Base-by-base conservation (phyloP, 495 filamentous ascomycete species). In the Clavariopsis aquatica region DNA sequence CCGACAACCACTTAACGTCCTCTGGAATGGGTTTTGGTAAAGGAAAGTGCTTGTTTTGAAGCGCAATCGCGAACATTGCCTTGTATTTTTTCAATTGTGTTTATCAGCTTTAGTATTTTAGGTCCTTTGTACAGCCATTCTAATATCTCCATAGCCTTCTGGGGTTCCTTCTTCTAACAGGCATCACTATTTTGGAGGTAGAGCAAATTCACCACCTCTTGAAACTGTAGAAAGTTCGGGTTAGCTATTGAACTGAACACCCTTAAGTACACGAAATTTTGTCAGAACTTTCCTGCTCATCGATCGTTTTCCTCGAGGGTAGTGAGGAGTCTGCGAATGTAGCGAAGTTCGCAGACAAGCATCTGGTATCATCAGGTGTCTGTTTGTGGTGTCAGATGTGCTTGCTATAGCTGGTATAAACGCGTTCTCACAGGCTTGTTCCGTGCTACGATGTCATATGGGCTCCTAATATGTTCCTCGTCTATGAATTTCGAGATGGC, bases 231-330 rank as follows among this genome's bases (percentile, higher is more conserved):
- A 3, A 58, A 58, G 22, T n/a, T 41, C 55, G 24, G 46, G 23
- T 20, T 47, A 23, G 17, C 27, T 22, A 22, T 43, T 43, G 41
- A 58, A 24, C 12, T 20, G 36, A 2, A 58, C 19, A 22, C 41
- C 13, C 7, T 36, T 29, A 23, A n/a, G 36, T 26, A 24, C 38
- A 46, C 55, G 38, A 58, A 3, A 15, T 28, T 4, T 58, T 41
- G 20, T 58, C 49, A 7, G 23, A 29, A 15, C 17, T 22, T 26
- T 58, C 19, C 27, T 58, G 55, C 24, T 27, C 41, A 15, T 26
- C 19, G 41, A 47, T 58, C n/a, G 55, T 58, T 29, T n/a, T 58
- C 55, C 22, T 47, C 4, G 36, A 58, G 55, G 13, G 55, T 58
- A 26, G 36, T 29, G 55, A 58, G 41, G 7, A 58, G 34, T n/a